Conservation (phyloP, 2,329 filamentous ascomycete species). For the Aaosphaeria arxii region DNA sequence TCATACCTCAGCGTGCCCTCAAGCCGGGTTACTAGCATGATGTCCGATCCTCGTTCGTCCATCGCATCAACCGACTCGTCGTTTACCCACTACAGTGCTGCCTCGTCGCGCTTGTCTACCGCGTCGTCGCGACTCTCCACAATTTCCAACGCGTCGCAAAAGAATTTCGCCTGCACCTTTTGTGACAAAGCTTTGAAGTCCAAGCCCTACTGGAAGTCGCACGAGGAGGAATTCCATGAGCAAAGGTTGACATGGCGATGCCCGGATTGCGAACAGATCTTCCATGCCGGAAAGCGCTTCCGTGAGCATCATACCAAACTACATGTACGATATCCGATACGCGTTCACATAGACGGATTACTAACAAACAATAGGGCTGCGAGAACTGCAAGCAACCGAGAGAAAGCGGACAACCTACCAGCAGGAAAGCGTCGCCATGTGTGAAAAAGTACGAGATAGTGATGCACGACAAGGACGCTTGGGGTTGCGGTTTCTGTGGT, state of each 20-base stretch:
- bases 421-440: constrained; percentile 49
- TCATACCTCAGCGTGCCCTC: constrained; percentile 38
- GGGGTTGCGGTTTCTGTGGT: constrained; percentile 68
- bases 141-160: constrained; percentile 30
- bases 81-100: constrained; percentile 35
- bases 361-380: constrained; percentile 44
- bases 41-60: constrained; percentile 35
- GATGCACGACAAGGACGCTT: constrained; percentile 62
- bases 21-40: constrained; percentile 36
- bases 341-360: neutral
- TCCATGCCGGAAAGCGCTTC: constrained; percentile 67
- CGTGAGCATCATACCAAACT: constrained; percentile 66
- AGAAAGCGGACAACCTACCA: constrained; percentile 49
- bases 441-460: constrained; percentile 40
- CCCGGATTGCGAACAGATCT: constrained; percentile 65
- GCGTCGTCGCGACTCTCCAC: constrained; percentile 36
- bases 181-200: constrained; percentile 65
- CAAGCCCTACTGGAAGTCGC: constrained; percentile 68
- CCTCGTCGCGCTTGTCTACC: constrained; percentile 36
- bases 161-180: constrained; percentile 45
- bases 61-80: constrained; percentile 38
- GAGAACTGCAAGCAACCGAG: constrained; percentile 65
- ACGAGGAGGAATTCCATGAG: constrained; percentile 69
- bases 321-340: constrained; percentile 45
- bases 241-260: constrained; percentile 66